phyloP scores from a whole-genome alignment of 495 filamentous ascomycete species.

The Penicillium manginii region DNA sequence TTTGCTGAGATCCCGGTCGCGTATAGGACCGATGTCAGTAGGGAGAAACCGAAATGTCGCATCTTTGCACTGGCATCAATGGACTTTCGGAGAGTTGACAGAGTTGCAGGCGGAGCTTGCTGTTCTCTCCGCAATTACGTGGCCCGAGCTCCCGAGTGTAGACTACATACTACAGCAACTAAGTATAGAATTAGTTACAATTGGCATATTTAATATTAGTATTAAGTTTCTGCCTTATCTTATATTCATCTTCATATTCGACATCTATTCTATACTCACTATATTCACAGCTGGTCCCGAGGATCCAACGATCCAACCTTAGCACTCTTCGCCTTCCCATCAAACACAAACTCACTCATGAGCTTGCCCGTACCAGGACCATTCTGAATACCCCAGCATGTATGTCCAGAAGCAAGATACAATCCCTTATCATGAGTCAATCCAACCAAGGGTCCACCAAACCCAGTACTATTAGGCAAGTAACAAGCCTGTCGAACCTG shows the following conservation, averaged over 20 bases:
- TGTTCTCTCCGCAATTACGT: slow-evolving; percentile 45
- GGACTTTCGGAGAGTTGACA: slow-evolving; percentile 12
- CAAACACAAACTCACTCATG: slow-evolving; percentile 84
- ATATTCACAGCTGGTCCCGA: slow-evolving; percentile 48
- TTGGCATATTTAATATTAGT: too few relatives aligned
- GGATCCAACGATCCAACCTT: slow-evolving; percentile 74
- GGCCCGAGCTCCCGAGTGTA: slow-evolving; percentile 38
- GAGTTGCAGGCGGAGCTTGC: slow-evolving; percentile 25
- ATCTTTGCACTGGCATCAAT: slow-evolving; percentile 34
- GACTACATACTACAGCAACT: too few relatives aligned
- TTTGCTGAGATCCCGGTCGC: slow-evolving; percentile 37
- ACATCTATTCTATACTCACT: not conserved
- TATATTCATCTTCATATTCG: slow-evolving; percentile 1
- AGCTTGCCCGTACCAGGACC: slow-evolving; percentile 87
- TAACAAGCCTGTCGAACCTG: slow-evolving; percentile 91
- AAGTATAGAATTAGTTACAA: too few relatives aligned
- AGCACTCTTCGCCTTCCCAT: slow-evolving; percentile 76
- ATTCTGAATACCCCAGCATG: slow-evolving; percentile 98
- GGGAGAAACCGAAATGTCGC: slow-evolving; percentile 35
- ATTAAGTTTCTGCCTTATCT: too few relatives aligned
- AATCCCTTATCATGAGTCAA: slow-evolving; percentile 74
- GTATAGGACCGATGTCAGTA: slow-evolving; percentile 37
- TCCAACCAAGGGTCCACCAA: slow-evolving; percentile 77
- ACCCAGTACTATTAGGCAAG: slow-evolving; percentile 70
- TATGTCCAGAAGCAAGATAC: slow-evolving; percentile 87